These are phyloP conservation scores for Bonia amplexicaulis DNA, from an alignment of 176 grass and related monocot genomes.

Conservation along the genomic window DNA sequence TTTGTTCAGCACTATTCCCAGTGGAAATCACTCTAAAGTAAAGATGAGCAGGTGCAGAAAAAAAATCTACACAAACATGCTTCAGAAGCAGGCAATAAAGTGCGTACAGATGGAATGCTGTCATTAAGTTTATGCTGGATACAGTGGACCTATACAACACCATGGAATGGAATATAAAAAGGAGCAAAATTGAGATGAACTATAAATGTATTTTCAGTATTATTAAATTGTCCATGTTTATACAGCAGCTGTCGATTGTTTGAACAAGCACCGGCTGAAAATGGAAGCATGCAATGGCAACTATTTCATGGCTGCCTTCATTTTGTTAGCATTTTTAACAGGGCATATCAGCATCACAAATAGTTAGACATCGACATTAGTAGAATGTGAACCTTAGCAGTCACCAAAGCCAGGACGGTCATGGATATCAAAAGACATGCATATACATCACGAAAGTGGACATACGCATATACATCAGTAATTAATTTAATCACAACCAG, in stretches of 20 bases:
- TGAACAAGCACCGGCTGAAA: conserved; percentile 2
- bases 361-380: background rate
- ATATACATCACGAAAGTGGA: background rate
- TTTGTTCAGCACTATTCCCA: conserved; percentile 7
- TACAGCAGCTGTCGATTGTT: background rate
- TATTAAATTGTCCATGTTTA: background rate
- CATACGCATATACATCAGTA: background rate
- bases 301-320: background rate
- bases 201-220: background rate
- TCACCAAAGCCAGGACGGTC: background rate
- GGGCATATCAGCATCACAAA: background rate
- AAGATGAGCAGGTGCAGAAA: conserved; percentile 1
- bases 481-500: background rate
- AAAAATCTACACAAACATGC: background rate
- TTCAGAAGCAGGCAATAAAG: background rate
- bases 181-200: background rate
- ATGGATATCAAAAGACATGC: background rate
- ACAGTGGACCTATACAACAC: background rate
- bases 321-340: conserved; percentile 13
- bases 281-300: conserved; percentile 8
- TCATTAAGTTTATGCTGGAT: background rate
- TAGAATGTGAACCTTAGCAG: background rate
- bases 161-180: background rate
- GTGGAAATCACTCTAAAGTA: background rate
- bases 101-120: background rate